These are phyloP conservation scores for Datura wrightii DNA, from an alignment of 257 asterid genomes.

Conservation along the genomic window DNA sequence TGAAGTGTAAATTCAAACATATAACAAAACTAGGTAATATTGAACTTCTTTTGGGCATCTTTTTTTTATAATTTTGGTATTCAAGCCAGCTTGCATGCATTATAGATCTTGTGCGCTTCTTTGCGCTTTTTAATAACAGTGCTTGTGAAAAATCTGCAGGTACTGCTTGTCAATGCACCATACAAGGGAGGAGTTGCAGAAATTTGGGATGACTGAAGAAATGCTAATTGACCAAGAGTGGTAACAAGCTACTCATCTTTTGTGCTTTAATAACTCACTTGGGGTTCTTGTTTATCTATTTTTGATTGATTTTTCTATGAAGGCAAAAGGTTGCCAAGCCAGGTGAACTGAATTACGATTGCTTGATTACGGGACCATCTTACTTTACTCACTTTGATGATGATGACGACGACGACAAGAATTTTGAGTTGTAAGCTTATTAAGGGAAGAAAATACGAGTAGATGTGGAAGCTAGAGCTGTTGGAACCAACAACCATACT, in stretches of 20 bases:
- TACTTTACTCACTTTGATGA: conserved; percentile 72
- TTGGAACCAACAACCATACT: background rate
- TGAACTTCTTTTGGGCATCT: background rate
- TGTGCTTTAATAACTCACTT: background rate
- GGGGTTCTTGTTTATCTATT: background rate
- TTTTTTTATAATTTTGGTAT: too few species aligned
- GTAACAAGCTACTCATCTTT: conserved; percentile 34
- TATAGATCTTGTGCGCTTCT: too few species aligned
- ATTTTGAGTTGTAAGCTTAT: background rate
- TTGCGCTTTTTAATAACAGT: background rate
- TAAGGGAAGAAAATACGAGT: background rate
- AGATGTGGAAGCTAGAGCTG: background rate
- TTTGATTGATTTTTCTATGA: background rate
- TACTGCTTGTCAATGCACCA: conserved; percentile 76
- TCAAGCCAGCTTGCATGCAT: too few species aligned
- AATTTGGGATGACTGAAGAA: conserved; percentile 67
- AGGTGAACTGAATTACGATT: conserved; percentile 73
- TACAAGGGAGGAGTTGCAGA: conserved; percentile 58
- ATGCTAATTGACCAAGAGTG: conserved; percentile 83
- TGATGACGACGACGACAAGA: conserved; percentile 39
- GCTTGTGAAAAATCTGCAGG: conserved; percentile 44
- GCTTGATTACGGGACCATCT: conserved; percentile 70
- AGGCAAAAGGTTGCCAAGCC: conserved; percentile 81
- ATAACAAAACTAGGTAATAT: background rate
- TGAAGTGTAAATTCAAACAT: background rate